Evolutionary conservation across 2,329 filamentous ascomycete genomes (phyloP).

Genomic region (Tolypocladium pustulatum): DNA sequence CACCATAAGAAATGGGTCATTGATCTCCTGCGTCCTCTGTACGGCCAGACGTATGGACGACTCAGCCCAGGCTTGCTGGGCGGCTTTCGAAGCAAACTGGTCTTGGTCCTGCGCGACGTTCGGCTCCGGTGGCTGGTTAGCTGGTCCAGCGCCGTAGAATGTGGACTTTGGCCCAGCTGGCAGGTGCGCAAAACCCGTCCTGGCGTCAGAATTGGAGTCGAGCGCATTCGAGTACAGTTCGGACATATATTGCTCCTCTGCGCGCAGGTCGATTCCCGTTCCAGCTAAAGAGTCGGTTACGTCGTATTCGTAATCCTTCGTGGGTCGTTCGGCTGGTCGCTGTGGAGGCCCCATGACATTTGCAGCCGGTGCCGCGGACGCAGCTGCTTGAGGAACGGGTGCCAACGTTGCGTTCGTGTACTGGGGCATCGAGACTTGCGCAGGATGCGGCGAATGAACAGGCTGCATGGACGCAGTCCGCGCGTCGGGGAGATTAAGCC

Average conservation of each 20-base stretch:
- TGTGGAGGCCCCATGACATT: conserved; percentile 47
- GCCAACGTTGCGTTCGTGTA: conserved; percentile 19
- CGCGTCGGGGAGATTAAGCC: conserved; percentile 22
- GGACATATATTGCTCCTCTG: conserved; percentile 75
- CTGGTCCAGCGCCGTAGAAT: conserved; percentile 55
- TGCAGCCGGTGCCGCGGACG: conserved; percentile 14
- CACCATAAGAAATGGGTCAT: conserved; percentile 62
- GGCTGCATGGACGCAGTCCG: conserved; percentile 21
- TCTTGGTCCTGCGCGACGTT: conserved; percentile 41
- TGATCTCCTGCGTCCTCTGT: conserved; percentile 56
- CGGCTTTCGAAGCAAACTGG: conserved; percentile 54
- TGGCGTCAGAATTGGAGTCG: conserved; percentile 32
- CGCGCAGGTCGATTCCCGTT: conserved; percentile 77
- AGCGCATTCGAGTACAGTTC: conserved; percentile 48
- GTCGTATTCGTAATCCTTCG: conserved; percentile 58
- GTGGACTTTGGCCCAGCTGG: conserved; percentile 42
- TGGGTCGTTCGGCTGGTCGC: conserved; percentile 50
- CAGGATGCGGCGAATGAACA: conserved; percentile 18
- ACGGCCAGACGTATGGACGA: conserved; percentile 52
- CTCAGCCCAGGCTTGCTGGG: conserved; percentile 54
- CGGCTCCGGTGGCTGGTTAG: conserved; percentile 49
- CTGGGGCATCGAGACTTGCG: conserved; percentile 11
- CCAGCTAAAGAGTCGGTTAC: conserved; percentile 74
- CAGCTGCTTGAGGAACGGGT: conserved; percentile 12
- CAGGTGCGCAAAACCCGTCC: conserved; percentile 41